phyloP scores from a whole-genome alignment of 2,329 filamentous ascomycete species.

The Fusarium camptoceras region DNA sequence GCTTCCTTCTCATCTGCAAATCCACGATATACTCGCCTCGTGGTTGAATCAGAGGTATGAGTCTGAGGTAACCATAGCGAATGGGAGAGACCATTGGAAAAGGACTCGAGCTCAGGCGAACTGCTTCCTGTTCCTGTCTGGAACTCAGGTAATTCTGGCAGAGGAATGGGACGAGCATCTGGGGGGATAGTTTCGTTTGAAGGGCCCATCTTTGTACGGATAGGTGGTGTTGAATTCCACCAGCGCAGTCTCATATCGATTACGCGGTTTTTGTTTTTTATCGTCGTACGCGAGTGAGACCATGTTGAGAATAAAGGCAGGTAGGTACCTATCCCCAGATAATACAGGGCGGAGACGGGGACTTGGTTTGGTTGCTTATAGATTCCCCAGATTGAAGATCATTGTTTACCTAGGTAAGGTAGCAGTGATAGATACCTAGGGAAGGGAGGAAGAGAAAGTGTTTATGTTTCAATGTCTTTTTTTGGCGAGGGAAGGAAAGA shows the following conservation, averaged over 20 bases:
- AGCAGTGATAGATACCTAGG: background rate
- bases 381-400: conserved; percentile 1
- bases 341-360: background rate
- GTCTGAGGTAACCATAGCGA: conserved; percentile 31
- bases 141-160: conserved; percentile 36
- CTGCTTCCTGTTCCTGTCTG: conserved; percentile 9
- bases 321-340: background rate
- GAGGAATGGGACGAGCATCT: conserved; percentile 30
- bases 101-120: conserved; percentile 22
- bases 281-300: conserved; percentile 28
- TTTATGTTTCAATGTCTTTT: background rate
- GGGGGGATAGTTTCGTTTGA: conserved; percentile 26
- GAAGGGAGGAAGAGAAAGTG: background rate
- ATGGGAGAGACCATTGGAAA: conserved; percentile 18
- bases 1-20: conserved; percentile 36
- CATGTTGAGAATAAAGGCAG: conserved; percentile 17
- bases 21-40: conserved; percentile 34
- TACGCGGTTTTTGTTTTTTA: conserved; percentile 19
- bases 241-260: conserved; percentile 35
- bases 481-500: background rate
- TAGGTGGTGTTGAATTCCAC: conserved; percentile 32
- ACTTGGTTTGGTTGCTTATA: background rate
- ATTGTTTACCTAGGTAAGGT: background rate
- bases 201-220: conserved; percentile 28
- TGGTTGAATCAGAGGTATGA: conserved; percentile 31